These are phyloP conservation scores for Penstemon davidsonii DNA, from an alignment of 257 asterid genomes.

Conservation along the genomic window DNA sequence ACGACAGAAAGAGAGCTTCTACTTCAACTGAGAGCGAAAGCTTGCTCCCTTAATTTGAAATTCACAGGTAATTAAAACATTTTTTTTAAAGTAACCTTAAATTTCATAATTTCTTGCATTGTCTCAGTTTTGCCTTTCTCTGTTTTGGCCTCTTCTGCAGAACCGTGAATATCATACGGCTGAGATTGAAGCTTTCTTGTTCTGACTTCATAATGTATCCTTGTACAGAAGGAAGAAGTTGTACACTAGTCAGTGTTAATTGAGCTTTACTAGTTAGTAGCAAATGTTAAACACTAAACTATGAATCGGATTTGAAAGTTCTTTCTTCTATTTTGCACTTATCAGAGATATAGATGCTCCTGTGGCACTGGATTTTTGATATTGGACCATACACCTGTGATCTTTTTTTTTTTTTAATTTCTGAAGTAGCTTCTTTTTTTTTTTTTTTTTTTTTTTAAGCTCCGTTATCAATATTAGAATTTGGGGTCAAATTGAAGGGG, in stretches of 20 bases:
- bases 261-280: slow-evolving; percentile 20
- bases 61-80: slow-evolving; percentile 16
- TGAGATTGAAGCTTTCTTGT: slow-evolving; percentile 28
- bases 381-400: no score
- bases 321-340: no score
- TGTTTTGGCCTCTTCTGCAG: slow-evolving; percentile 14
- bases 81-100: not conserved
- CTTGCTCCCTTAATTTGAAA: slow-evolving; percentile 24
- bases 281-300: slow-evolving; percentile 12
- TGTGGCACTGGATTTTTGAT: no score
- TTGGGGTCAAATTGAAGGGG: no score
- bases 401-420: no score
- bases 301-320: not conserved
- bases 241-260: slow-evolving; percentile 1
- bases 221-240: slow-evolving; percentile 1
- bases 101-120: not conserved
- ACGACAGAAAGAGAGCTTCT: slow-evolving; percentile 46
- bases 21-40: slow-evolving; percentile 45
- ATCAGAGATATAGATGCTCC: no score
- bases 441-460: no score
- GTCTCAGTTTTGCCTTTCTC: slow-evolving; percentile 9
- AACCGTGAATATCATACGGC: slow-evolving; percentile 19
- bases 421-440: no score
- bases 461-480: no score
- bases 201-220: slow-evolving; percentile 4